Percentiles rank a stretch among this genome's conserved stretches.
Evolutionary conservation across 768 basidiomycete genomes (phyloP).

Genomic region (Collybia nuda): DNA sequence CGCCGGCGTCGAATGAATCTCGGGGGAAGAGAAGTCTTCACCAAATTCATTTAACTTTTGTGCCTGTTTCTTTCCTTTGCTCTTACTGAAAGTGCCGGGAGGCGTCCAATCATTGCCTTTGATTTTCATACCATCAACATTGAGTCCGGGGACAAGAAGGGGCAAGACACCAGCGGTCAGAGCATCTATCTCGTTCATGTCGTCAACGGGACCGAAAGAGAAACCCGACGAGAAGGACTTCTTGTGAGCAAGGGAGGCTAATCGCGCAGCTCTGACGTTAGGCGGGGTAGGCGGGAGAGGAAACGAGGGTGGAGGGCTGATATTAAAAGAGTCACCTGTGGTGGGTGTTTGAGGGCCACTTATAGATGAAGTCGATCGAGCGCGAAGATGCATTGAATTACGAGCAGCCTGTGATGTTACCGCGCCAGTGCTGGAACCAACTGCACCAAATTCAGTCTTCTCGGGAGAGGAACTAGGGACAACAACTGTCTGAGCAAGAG

Average conservation of each 20-base stretch:
- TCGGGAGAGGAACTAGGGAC: slow-evolving; percentile 47
- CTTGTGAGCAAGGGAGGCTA: slow-evolving; percentile 55
- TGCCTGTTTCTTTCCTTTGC: slow-evolving; percentile 33
- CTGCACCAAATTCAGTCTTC: slow-evolving; percentile 28
- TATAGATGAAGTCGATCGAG: slow-evolving; percentile 57
- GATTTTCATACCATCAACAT: slow-evolving; percentile 56
- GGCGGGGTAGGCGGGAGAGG: slow-evolving; percentile 79
- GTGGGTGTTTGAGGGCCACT: slow-evolving; percentile 38
- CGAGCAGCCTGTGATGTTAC: slow-evolving; percentile 26
- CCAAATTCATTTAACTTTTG: slow-evolving; percentile 43
- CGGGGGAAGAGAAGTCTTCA: slow-evolving; percentile 53
- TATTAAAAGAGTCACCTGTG: slow-evolving; percentile 31
- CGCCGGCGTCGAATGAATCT: slow-evolving; percentile 64
- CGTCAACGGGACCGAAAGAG: slow-evolving; percentile 56
- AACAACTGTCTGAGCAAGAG: slow-evolving; percentile 64
- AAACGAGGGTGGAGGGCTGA: slow-evolving; percentile 62
- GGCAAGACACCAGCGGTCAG: slow-evolving; percentile 70
- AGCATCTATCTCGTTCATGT: slow-evolving; percentile 68
- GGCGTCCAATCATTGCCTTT: slow-evolving; percentile 43
- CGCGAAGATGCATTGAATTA: slow-evolving; percentile 52
- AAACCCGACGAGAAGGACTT: slow-evolving; percentile 67
- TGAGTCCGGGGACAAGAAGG: slow-evolving; percentile 65
- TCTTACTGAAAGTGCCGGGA: slow-evolving; percentile 39
- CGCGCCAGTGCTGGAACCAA: slow-evolving; percentile 37
- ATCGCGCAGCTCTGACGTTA: slow-evolving; percentile 55